Conservation (phyloP, 1,284 basidiomycete genomes). For the Sanghuangporus baumii region DNA sequence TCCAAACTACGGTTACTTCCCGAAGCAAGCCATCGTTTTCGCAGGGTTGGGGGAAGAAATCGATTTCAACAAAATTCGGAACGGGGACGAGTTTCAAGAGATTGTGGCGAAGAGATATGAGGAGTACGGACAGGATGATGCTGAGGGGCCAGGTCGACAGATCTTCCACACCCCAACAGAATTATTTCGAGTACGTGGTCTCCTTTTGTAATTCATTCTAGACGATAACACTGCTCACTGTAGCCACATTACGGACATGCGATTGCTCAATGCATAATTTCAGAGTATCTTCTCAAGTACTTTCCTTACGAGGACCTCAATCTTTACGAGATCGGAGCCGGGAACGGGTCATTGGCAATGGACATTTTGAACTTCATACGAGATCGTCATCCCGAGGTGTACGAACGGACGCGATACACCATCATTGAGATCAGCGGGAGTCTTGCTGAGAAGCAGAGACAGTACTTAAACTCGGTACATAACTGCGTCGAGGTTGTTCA, state of each 20-base stretch:
- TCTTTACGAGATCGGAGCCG: constrained; percentile 97
- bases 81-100: constrained; percentile 76
- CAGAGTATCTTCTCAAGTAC: constrained; percentile 89
- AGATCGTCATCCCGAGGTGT: constrained; percentile 83
- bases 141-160: constrained; percentile 78
- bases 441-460: constrained; percentile 68
- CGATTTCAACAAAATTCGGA: constrained; percentile 65
- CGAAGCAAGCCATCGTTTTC: constrained; percentile 86
- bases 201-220: constrained; percentile 9
- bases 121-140: constrained; percentile 54
- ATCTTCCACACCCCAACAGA: constrained; percentile 99
- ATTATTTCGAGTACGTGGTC: constrained; percentile 79
- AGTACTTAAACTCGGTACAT: constrained; percentile 49
- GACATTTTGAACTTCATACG: constrained; percentile 83
- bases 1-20: constrained; percentile 96
- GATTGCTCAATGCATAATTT: constrained; percentile 82
- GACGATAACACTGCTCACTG: constrained; percentile 17
- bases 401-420: constrained; percentile 82
- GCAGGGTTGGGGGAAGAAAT: constrained; percentile 61
- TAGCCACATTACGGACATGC: constrained; percentile 94
- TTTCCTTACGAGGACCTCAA: constrained; percentile 95
- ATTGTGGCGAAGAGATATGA: constrained; percentile 75
- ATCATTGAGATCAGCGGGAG: constrained; percentile 92
- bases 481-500: constrained; percentile 71
- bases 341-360: constrained; percentile 90